Percentiles rank a stretch among this genome's conserved stretches.
Evolutionary conservation across 768 basidiomycete species (phyloP).

Genomic region (Serendipita sp.): DNA sequence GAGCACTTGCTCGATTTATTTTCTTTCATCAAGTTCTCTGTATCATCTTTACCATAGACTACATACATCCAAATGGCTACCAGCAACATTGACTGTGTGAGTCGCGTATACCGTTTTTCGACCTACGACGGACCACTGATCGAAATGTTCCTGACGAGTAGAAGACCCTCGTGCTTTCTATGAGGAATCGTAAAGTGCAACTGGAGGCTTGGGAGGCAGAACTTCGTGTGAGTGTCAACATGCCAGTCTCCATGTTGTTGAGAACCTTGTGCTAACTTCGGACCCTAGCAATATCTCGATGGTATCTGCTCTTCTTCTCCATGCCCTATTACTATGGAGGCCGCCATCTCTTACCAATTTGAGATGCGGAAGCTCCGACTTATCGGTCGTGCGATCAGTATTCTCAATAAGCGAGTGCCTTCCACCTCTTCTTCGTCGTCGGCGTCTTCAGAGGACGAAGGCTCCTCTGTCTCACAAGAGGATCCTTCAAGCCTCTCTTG

Average conservation of each 20-base stretch:
- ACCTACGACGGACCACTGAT: not conserved
- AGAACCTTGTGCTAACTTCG: not conserved
- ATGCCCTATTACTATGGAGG: not conserved
- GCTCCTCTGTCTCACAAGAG: not conserved
- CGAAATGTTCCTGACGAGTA: not conserved
- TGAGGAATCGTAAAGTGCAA: not conserved
- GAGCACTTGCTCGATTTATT: no score
- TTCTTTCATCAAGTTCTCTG: no score
- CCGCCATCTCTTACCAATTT: not conserved
- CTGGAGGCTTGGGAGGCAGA: not conserved
- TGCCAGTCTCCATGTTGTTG: not conserved
- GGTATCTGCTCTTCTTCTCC: not conserved
- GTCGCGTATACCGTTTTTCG: no score
- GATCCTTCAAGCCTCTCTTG: not conserved
- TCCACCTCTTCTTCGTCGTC: not conserved
- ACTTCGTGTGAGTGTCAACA: not conserved
- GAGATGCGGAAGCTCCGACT: not conserved
- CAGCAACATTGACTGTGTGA: no score
- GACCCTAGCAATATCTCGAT: not conserved
- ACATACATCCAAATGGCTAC: no score
- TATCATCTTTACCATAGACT: no score
- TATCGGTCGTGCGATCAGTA: not conserved
- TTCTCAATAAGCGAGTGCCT: not conserved
- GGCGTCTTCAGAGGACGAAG: not conserved
- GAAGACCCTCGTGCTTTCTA: slow-evolving; percentile 1